Evolutionary conservation across 257 asterid species (phyloP).

Genomic region (Solanum gracilifrons): DNA sequence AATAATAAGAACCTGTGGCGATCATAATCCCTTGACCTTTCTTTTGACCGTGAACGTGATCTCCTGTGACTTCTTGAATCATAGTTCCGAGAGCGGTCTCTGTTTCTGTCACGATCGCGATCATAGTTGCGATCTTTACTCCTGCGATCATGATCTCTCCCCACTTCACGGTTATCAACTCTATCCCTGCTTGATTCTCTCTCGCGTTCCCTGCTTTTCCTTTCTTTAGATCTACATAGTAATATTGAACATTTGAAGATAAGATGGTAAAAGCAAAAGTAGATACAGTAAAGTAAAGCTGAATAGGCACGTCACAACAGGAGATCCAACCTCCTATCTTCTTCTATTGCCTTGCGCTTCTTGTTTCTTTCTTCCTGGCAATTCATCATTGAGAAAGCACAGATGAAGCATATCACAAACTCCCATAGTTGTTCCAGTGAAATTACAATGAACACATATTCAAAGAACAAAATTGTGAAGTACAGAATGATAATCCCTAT

Average conservation of each 20-base stretch:
- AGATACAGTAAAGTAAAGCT: neutral
- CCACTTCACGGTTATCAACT: constrained; percentile 49
- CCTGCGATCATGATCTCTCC: constrained; percentile 57
- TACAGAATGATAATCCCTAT: neutral
- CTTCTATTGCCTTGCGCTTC: constrained; percentile 73
- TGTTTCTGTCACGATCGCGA: constrained; percentile 60
- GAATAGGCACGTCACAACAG: neutral
- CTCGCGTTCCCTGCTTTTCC: constrained; percentile 52
- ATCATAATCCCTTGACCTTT: constrained; percentile 81
- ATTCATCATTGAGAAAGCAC: constrained; percentile 12
- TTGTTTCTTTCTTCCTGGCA: constrained; percentile 74
- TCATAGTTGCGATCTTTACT: constrained; percentile 49
- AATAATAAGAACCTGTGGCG: constrained; percentile 56
- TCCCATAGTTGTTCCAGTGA: neutral
- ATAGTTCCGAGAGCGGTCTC: constrained; percentile 55
- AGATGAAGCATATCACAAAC: constrained; percentile 2
- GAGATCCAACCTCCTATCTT: constrained; percentile 49
- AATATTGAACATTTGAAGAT: neutral
- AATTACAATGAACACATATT: neutral
- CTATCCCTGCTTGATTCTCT: constrained; percentile 64
- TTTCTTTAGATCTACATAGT: constrained; percentile 57
- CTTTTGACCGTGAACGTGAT: constrained; percentile 83
- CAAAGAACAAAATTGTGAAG: neutral
- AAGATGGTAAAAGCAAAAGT: neutral
- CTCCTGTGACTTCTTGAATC: constrained; percentile 74